A percentile compares a stretch with the other conserved stretches of the same genome.
Evolutionary conservation across 1,139 yeast species (phyloP).

Genomic region (Suhomyces anneliseae): DNA sequence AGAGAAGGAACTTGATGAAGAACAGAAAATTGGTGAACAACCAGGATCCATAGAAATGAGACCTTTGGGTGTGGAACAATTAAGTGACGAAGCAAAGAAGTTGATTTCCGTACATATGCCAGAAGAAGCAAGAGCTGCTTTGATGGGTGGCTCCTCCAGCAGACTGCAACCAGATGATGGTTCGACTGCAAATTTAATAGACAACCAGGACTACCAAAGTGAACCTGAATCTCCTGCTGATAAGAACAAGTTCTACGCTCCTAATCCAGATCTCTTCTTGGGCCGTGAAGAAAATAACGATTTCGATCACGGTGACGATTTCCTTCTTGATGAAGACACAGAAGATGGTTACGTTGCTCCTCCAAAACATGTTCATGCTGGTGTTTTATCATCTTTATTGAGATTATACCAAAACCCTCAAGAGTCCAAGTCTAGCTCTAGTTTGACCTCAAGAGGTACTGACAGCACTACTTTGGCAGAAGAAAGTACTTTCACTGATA

Average conservation of each 20-base stretch:
- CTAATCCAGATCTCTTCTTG: slow-evolving; percentile 46
- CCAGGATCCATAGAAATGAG: slow-evolving; percentile 34
- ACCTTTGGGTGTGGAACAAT: slow-evolving; percentile 33
- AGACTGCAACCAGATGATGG: slow-evolving; percentile 1
- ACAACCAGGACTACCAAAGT: slow-evolving; percentile 7
- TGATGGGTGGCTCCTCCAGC: slow-evolving; percentile 3
- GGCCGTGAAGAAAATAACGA: slow-evolving; percentile 32
- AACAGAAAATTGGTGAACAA: slow-evolving; percentile 22
- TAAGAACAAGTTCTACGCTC: slow-evolving; percentile 32
- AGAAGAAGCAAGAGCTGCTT: slow-evolving; percentile 10
- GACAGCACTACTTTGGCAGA: slow-evolving; percentile 16
- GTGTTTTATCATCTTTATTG: slow-evolving; percentile 76
- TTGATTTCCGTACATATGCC: slow-evolving; percentile 41
- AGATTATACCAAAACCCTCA: slow-evolving; percentile 57
- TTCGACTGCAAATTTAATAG: slow-evolving; percentile 13
- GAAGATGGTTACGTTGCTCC: slow-evolving; percentile 61
- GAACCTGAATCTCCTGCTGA: slow-evolving; percentile 8
- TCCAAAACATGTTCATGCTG: slow-evolving; percentile 74
- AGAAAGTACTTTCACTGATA: slow-evolving; percentile 16
- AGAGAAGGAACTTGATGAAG: slow-evolving; percentile 26
- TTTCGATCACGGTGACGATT: slow-evolving; percentile 34
- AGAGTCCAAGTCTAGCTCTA: slow-evolving; percentile 30
- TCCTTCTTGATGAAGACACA: slow-evolving; percentile 37
- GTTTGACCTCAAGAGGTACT: slow-evolving; percentile 21
- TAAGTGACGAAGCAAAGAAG: slow-evolving; percentile 43